These are phyloP conservation scores for Apiospora rasikravindrae DNA, from an alignment of 2,329 filamentous ascomycete genomes.

Conservation along the genomic window DNA sequence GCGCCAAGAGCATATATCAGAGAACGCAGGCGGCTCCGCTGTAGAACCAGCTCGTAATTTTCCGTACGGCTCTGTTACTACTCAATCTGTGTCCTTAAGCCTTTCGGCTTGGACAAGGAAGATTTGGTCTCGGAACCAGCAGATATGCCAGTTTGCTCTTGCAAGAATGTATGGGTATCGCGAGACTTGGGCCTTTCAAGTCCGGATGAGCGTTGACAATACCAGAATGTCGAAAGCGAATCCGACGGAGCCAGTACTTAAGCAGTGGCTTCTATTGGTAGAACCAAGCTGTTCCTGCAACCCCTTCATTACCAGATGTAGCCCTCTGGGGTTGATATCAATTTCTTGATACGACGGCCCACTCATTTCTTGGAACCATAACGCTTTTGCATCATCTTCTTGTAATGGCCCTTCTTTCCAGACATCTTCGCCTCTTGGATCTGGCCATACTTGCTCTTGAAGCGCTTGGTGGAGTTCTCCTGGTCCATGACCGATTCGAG, in stretches of 20 bases:
- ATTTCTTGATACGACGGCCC: neutral
- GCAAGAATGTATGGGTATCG: neutral
- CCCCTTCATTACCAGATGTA: neutral
- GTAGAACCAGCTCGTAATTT: constrained; percentile 1
- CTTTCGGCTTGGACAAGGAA: neutral
- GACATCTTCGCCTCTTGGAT: constrained; percentile 83
- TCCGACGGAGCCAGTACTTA: constrained; percentile 8
- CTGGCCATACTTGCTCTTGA: constrained; percentile 86
- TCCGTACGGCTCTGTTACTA: neutral
- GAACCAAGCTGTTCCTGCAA: constrained; percentile 10
- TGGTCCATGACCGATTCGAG: constrained; percentile 80
- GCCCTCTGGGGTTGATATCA: neutral
- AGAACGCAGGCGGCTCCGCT: neutral
- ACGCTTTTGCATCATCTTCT: constrained; percentile 65
- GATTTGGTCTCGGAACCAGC: neutral
- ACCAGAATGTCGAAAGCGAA: neutral
- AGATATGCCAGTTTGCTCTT: neutral
- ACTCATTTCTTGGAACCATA: constrained; percentile 36
- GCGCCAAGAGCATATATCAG: neutral
- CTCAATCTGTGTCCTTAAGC: neutral
- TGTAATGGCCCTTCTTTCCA: constrained; percentile 90
- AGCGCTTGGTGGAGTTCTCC: constrained; percentile 70
- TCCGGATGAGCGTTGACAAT: neutral
- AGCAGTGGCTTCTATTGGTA: neutral
- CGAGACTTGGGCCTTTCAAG: neutral